Evolutionary conservation across 2,329 filamentous ascomycete genomes (phyloP), one percentile per base, ranked within the genome.

Genomic region (Penicillium palitans): DNA sequence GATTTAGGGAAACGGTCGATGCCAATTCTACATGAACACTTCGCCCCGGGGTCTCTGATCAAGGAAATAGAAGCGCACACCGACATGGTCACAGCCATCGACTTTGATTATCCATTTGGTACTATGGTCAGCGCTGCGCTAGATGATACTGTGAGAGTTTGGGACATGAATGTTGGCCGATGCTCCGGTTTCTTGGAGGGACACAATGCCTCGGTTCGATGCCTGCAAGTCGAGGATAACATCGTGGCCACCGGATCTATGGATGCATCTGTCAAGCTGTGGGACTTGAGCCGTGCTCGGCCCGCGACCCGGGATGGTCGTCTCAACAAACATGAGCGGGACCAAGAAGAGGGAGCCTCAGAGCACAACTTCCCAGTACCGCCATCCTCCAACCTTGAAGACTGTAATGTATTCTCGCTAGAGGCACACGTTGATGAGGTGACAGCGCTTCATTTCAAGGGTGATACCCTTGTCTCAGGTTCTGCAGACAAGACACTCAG

Each of bases 31-130:
- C 95, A 99, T 76, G 95, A 98, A 76, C 92, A 98, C 76, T 91
- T 97, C 72, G 88, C 96, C 63, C 88, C 93, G 4, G 95, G 95
- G 19, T 92, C 90, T 35, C 86, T 84, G 69, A 96, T 99, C 69
- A 89, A 89, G 66, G 91, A 97, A 73, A 84, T 98, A 57, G 88
- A 90, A 66, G 92, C 93, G 2, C 95, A 99, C 74, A 87, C 86
- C 52, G 95, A 99, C 72, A 85, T 84, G 58, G 89, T 99, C 61
- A 96, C 93, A 0, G 90, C 93, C 8, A 75, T 99, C 61, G 95
- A 98, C 76, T 99, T 99, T 74, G 95, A 99, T 73, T 90, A 89
- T n/a, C 95, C 95, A 0, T 98, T 98, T 74, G 95, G 95, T 17
- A 96, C 91, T 21, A 87, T 98, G 85, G 91, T 98, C 6, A 93